Conservation (phyloP, 768 basidiomycete species). For the Pholiota molesta region DNA sequence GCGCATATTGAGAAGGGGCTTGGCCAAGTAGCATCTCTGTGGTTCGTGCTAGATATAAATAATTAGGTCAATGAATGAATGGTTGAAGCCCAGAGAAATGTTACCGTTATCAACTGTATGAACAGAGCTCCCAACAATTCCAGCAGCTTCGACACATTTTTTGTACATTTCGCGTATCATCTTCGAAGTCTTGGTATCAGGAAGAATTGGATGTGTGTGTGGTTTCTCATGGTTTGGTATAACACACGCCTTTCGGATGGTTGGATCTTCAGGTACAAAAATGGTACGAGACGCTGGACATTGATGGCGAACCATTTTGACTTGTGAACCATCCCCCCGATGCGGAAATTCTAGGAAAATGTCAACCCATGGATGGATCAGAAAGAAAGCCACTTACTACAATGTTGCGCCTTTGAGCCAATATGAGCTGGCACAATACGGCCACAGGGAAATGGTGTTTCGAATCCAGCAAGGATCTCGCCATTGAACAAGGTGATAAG, state of each 20-base stretch:
- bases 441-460: not conserved
- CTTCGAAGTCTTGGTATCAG: not conserved
- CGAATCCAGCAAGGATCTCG: not conserved
- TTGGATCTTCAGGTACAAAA: not conserved
- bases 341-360: not conserved
- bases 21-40: not conserved
- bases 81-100: not conserved
- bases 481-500: not conserved
- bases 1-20: not conserved
- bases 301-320: not conserved
- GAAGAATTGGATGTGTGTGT: conserved; percentile 3
- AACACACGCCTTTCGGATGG: not conserved
- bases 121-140: not conserved
- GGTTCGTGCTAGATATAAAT: not conserved
- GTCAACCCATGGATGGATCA: too few species aligned
- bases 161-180: not conserved
- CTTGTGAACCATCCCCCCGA: not conserved
- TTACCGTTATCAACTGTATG: not conserved
- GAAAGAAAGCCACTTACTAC: not conserved
- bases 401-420: not conserved
- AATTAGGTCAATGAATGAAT: too few species aligned
- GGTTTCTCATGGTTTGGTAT: not conserved
- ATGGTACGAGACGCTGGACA: not conserved
- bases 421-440: not conserved
- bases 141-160: not conserved